Conservation (phyloP, 1,284 basidiomycete species). For the Sanghuangporus baumii region DNA sequence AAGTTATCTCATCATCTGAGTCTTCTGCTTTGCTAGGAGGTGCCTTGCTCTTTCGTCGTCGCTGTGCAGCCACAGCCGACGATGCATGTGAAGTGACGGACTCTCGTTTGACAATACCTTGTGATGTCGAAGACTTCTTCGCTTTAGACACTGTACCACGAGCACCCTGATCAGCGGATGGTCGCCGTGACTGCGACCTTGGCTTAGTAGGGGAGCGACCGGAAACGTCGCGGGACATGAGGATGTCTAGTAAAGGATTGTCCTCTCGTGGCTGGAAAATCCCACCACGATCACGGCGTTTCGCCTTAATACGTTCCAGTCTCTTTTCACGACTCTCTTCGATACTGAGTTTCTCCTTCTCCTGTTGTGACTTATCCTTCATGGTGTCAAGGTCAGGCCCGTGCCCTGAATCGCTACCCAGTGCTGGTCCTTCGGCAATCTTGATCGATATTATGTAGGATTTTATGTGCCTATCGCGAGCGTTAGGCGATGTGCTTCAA, state of each 20-base stretch:
- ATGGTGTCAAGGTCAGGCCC: background rate
- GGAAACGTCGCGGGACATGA: conserved; percentile 36
- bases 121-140: background rate
- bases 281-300: conserved; percentile 18
- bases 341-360: conserved; percentile 3
- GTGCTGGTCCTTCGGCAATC: background rate
- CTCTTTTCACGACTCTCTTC: conserved; percentile 13
- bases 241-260: conserved; percentile 35
- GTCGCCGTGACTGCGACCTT: conserved; percentile 4
- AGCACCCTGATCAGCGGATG: background rate
- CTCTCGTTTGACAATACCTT: background rate
- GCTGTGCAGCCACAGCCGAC: background rate
- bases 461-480: too few relatives aligned
- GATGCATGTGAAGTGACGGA: background rate
- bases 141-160: background rate
- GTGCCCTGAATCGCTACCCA: background rate
- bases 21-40: background rate
- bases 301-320: conserved; percentile 11
- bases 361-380: background rate
- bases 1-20: background rate
- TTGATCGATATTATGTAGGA: too few relatives aligned
- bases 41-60: conserved; percentile 1
- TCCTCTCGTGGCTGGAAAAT: conserved; percentile 34
- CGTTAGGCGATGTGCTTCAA: background rate
- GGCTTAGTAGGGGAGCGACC: conserved; percentile 36